Conservation (phyloP, 208 protist species). For the Crithidia brevicula region DNA sequence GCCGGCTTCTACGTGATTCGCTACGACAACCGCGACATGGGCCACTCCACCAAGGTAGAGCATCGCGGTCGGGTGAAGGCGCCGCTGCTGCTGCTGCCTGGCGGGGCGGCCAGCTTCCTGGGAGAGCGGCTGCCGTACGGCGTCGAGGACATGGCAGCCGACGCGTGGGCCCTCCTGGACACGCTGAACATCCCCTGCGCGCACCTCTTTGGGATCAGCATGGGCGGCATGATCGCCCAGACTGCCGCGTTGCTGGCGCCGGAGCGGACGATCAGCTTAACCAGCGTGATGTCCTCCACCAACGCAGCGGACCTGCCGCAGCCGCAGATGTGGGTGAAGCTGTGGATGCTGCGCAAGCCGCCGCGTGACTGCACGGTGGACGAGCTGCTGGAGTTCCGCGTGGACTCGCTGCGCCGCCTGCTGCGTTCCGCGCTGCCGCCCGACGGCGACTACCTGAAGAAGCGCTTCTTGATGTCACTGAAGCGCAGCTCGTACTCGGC, state of each 20-base stretch:
- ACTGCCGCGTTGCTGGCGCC: conserved; percentile 57
- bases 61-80: conserved; percentile 44
- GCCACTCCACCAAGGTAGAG: conserved; percentile 76
- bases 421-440: conserved; percentile 55
- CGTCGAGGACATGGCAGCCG: conserved; percentile 70
- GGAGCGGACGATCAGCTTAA: conserved; percentile 60
- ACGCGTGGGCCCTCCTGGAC: conserved; percentile 67
- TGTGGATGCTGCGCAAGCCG: conserved; percentile 75
- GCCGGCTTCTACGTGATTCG: conserved; percentile 76
- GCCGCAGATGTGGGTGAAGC: conserved; percentile 70
- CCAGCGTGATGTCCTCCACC: conserved; percentile 82
- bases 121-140: conserved; percentile 77
- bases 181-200: conserved; percentile 52
- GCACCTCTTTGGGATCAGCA: conserved; percentile 82
- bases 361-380: conserved; percentile 62
- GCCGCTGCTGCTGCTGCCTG: conserved; percentile 57
- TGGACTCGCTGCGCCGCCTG: conserved; percentile 50
- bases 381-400: conserved; percentile 73
- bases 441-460: conserved; percentile 66
- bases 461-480: conserved; percentile 64
- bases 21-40: conserved; percentile 85
- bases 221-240: conserved; percentile 86
- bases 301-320: conserved; percentile 74
- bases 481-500: conserved; percentile 57
- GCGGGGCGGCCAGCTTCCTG: conserved; percentile 41